A percentile compares a stretch with the other conserved stretches of the same genome.
Evolutionary conservation across 768 basidiomycete species (phyloP).

Genomic region (Crucibulum laeve): DNA sequence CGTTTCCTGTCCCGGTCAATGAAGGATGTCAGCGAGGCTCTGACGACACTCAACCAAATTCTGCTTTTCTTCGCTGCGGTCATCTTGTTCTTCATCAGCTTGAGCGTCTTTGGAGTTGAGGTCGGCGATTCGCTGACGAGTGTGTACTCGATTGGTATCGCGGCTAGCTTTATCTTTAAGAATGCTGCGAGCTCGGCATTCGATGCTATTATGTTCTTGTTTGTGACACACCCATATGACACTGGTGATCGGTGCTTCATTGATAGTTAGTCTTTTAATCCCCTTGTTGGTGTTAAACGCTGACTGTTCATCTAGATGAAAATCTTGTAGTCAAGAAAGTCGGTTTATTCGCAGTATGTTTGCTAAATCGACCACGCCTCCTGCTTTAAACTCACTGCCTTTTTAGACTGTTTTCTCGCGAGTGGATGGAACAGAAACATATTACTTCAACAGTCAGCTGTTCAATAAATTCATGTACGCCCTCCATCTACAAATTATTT

Average conservation of each 20-base stretch:
- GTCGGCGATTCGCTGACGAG: constrained; percentile 65
- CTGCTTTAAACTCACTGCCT: neutral
- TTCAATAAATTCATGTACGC: constrained; percentile 73
- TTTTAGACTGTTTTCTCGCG: constrained; percentile 64
- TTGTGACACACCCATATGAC: constrained; percentile 80
- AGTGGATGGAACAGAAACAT: constrained; percentile 71
- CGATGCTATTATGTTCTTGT: constrained; percentile 78
- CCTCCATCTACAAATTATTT: constrained; percentile 5
- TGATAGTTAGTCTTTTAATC: constrained; percentile 35
- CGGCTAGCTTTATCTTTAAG: constrained; percentile 80
- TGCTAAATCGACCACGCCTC: neutral
- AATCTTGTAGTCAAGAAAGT: constrained; percentile 77
- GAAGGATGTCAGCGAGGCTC: constrained; percentile 68
- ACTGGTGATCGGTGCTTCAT: constrained; percentile 82
- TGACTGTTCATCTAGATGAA: constrained; percentile 36
- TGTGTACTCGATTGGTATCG: constrained; percentile 68
- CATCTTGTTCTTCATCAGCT: constrained; percentile 67
- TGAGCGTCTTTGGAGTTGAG: constrained; percentile 69
- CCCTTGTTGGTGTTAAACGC: neutral
- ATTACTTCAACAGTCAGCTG: constrained; percentile 78
- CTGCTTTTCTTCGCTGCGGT: constrained; percentile 59
- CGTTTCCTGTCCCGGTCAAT: constrained; percentile 72
- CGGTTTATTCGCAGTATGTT: constrained; percentile 65
- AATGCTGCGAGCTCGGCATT: constrained; percentile 67
- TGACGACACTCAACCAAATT: constrained; percentile 60